Conservation (phyloP, 768 basidiomycete genomes). For the Trametes cingulata region DNA sequence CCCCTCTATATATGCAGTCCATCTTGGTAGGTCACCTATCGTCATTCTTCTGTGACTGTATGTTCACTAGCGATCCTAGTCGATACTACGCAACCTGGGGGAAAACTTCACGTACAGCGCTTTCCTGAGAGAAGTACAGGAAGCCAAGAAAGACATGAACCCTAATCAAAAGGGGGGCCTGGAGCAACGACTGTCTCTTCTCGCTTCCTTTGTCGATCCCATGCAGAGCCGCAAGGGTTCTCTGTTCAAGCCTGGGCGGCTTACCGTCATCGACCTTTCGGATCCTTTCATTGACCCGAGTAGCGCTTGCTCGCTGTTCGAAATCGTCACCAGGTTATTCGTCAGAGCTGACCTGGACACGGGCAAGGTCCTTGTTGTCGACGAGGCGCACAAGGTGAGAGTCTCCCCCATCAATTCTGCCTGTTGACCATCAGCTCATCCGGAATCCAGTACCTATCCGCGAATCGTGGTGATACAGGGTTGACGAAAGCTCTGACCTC, state of each 20-base stretch:
- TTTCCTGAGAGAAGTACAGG: constrained; percentile 50
- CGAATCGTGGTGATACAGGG: constrained; percentile 45
- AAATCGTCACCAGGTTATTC: constrained; percentile 67
- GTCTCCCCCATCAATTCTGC: neutral
- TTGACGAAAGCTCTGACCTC: constrained; percentile 59
- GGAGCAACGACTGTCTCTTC: constrained; percentile 62
- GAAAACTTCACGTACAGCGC: constrained; percentile 54
- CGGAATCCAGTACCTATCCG: constrained; percentile 56
- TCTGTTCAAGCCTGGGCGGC: constrained; percentile 51
- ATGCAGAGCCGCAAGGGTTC: constrained; percentile 32
- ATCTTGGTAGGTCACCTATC: constrained; percentile 45
- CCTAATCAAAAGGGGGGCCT: constrained; percentile 54
- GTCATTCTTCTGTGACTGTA: constrained; percentile 40
- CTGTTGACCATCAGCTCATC: neutral
- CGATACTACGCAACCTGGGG: constrained; percentile 62
- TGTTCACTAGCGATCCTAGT: constrained; percentile 34
- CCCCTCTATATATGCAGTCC: constrained; percentile 70
- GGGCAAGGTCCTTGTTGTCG: constrained; percentile 70
- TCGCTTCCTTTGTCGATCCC: constrained; percentile 56
- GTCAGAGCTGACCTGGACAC: constrained; percentile 58
- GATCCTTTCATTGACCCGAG: constrained; percentile 71
- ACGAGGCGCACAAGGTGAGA: constrained; percentile 73
- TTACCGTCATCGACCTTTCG: constrained; percentile 71
- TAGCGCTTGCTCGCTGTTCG: constrained; percentile 69
- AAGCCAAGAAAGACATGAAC: constrained; percentile 54